Conservation (phyloP, 1,139 yeast species). For the Magnusiomyces tetraspermus region DNA sequence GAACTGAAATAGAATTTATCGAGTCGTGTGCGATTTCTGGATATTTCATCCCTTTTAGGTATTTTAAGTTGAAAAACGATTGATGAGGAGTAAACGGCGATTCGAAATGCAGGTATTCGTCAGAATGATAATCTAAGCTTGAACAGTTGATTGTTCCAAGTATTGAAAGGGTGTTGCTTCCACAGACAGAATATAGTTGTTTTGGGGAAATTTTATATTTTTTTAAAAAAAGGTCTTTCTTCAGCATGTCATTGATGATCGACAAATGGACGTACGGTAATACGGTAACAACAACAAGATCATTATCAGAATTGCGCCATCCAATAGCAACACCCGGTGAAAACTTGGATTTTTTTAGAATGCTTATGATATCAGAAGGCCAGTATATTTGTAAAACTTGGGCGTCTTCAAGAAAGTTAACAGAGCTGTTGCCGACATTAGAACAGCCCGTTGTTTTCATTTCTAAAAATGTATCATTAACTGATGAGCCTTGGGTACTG, state of each 20-base stretch:
- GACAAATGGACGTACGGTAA: conserved; percentile 26
- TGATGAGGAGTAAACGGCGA: neutral
- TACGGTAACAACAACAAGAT: conserved; percentile 30
- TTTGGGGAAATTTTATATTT: conserved; percentile 21
- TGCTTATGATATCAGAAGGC: conserved; percentile 29
- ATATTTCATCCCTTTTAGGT: neutral
- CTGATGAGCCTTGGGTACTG: too few relatives aligned
- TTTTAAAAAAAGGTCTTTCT: conserved; percentile 23
- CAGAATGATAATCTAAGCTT: neutral
- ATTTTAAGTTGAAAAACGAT: neutral
- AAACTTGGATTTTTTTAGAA: conserved; percentile 15
- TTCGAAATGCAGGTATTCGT: neutral
- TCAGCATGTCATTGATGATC: conserved; percentile 24
- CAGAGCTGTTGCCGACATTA: too few relatives aligned
- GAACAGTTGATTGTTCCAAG: conserved; percentile 24
- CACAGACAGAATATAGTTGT: conserved; percentile 26
- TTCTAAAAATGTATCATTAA: conserved; percentile 45
- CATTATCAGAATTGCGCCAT: conserved; percentile 27
- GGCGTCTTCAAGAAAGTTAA: neutral
- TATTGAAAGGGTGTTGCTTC: conserved; percentile 24
- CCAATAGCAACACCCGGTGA: conserved; percentile 29
- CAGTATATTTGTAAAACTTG: conserved; percentile 29
- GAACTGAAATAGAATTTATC: neutral
- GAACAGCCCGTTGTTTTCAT: too few relatives aligned
- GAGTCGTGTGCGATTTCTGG: neutral